Evolutionary conservation across 2,329 filamentous ascomycete genomes (phyloP), one percentile per base, ranked within the genome.

Genomic region (Aspergillus sp.): DNA sequence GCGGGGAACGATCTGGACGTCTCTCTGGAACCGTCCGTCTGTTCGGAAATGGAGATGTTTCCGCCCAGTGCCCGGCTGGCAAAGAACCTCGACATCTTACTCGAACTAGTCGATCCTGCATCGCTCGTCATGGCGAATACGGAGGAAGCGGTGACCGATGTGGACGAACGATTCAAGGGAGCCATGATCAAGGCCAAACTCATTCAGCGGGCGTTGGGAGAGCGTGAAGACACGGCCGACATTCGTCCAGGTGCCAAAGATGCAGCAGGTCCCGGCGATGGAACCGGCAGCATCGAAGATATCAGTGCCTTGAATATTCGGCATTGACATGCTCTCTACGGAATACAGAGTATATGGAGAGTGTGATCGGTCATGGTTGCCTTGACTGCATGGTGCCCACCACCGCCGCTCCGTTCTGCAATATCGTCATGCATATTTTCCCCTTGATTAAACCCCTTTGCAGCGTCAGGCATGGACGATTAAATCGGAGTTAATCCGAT

Each of bases 111-210:
- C 3, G 88, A 95, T 63, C 83, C 84, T 0, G 81, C 82, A 4
- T 91, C 82, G 1, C 69, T 96, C 39, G 82, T 83, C 10, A 90
- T 83, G 19, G 77, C 83, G 49, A 98, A 98, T 62, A 85, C 80
- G 4, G 91, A 97, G 62, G 88, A 94, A 41, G 83, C 85, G 0
- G 89, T 98, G 26, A 85, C 85, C 43, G 90, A 96, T 59, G 90
- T 94, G 60, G 93, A 98, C 59, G 88, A 96, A 63, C 77, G 90
- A 8, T 63, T 94, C 35, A 93, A 90, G 69, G 80, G 87, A 53
- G 91, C 89, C 3, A 79, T 82, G 56, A 85, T 85, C 3, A 96
- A 95, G 64, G 79, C 80, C 1, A 94, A 91, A 68, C 78, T 98
- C 41, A 82, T 97, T 40, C 85, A 93, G 65, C 83, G 83, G 50